These are phyloP conservation scores for Kuraishia cidri DNA, from an alignment of 805 yeast species.

Conservation along the genomic window DNA sequence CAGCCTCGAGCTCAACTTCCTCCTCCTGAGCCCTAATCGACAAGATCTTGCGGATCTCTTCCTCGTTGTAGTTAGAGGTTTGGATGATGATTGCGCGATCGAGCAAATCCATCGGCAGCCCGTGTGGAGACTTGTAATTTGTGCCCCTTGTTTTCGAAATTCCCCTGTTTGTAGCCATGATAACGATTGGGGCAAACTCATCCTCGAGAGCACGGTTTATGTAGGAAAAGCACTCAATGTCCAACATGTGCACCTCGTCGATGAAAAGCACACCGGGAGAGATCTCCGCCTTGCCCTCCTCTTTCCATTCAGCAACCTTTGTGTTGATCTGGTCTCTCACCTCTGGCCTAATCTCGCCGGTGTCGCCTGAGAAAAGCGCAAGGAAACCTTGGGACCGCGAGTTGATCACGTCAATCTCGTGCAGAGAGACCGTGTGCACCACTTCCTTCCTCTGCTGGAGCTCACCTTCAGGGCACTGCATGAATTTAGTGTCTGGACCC, in stretches of 20 bases:
- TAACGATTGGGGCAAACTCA: conserved; percentile 92
- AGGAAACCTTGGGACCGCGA: conserved; percentile 96
- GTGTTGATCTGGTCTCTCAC: conserved; percentile 94
- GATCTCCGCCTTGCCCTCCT: conserved; percentile 97
- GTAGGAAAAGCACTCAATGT: conserved; percentile 93
- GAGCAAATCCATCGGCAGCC: conserved; percentile 90
- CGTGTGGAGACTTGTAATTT: conserved; percentile 90
- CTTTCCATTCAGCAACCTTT: conserved; percentile 97
- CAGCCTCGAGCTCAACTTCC: conserved; percentile 75
- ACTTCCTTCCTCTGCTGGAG: conserved; percentile 92
- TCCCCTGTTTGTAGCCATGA: conserved; percentile 98
- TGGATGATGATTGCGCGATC: conserved; percentile 92
- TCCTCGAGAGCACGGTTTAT: conserved; percentile 94
- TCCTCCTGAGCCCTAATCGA: conserved; percentile 91
- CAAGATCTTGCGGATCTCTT: conserved; percentile 80
- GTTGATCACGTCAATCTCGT: conserved; percentile 96
- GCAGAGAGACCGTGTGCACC: conserved; percentile 95
- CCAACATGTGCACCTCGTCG: conserved; percentile 98
- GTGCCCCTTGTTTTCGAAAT: conserved; percentile 92
- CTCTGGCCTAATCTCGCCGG: conserved; percentile 95
- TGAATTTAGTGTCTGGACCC: conserved; percentile 97
- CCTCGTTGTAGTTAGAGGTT: conserved; percentile 67
- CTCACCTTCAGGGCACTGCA: conserved; percentile 98
- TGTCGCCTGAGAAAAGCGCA: conserved; percentile 92
- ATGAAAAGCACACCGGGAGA: conserved; percentile 96